These are phyloP conservation scores for Penicillium longicatenatum DNA, from an alignment of 495 filamentous ascomycete species.

Conservation along the genomic window DNA sequence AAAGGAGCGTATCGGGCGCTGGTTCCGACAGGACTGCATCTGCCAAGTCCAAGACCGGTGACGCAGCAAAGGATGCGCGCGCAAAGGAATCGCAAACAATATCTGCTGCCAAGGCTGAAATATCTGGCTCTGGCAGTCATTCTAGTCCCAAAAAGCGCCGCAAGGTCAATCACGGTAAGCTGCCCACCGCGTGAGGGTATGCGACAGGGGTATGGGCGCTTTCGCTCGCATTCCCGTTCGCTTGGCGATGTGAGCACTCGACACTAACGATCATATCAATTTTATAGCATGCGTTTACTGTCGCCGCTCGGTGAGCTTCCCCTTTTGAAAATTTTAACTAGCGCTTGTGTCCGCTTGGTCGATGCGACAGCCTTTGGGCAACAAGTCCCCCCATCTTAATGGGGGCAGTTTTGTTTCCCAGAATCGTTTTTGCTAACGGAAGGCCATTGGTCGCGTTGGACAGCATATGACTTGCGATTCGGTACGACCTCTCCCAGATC, in stretches of 20 bases:
- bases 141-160: slow-evolving; percentile 88
- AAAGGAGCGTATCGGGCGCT: slow-evolving; percentile 34
- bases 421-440: slow-evolving; percentile 36
- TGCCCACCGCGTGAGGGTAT: slow-evolving; percentile 22
- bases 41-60: slow-evolving; percentile 27
- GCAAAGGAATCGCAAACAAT: slow-evolving; percentile 36
- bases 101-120: slow-evolving; percentile 42
- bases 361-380: slow-evolving; percentile 9
- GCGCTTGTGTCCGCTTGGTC: neutral
- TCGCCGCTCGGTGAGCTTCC: slow-evolving; percentile 88
- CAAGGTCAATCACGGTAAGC: slow-evolving; percentile 99
- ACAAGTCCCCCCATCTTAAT: neutral
- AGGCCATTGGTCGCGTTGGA: slow-evolving; percentile 43
- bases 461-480: slow-evolving; percentile 99
- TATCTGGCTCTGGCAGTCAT: slow-evolving; percentile 38
- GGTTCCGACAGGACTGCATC: slow-evolving; percentile 26
- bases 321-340: neutral
- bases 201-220: slow-evolving; percentile 34
- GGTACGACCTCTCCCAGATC: slow-evolving; percentile 63
- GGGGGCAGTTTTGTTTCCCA: neutral
- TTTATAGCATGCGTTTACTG: slow-evolving; percentile 95
- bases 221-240: slow-evolving; percentile 33
- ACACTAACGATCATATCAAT: slow-evolving; percentile 30
- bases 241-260: slow-evolving; percentile 28
- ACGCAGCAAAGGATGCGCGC: slow-evolving; percentile 32